A percentile compares a stretch with the other conserved stretches of the same genome.
Evolutionary conservation across 78 protist species (phyloP).

Genomic region (Pigoraptor vietnamica): DNA sequence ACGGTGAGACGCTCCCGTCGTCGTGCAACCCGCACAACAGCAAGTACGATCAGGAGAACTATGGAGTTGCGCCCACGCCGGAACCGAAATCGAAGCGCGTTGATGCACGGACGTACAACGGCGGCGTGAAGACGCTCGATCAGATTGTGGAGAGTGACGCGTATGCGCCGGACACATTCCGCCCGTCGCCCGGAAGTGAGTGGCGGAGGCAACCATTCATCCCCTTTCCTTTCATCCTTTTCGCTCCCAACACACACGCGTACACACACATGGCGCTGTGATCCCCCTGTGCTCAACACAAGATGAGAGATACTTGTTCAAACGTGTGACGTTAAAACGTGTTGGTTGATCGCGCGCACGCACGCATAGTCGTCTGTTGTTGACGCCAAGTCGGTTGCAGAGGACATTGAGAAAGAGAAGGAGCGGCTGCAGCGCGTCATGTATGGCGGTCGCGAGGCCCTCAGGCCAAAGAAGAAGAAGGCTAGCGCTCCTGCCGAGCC

Average conservation of each 20-base stretch:
- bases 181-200: neutral
- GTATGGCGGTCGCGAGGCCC: neutral
- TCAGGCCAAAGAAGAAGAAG: neutral
- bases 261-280: neutral
- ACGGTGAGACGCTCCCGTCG: neutral
- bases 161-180: neutral
- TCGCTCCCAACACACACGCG: neutral
- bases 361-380: too few species aligned
- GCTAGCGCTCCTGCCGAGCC: neutral
- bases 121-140: neutral
- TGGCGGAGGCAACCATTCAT: neutral
- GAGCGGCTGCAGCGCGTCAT: neutral
- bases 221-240: neutral
- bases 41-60: neutral
- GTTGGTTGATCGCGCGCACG: too few species aligned
- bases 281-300: too few species aligned
- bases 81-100: neutral
- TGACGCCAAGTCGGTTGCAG: too few species aligned
- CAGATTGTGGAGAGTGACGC: neutral
- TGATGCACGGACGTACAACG: neutral
- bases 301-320: too few species aligned
- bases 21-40: neutral
- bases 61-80: neutral
- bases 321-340: too few species aligned
- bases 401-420: neutral